Evolutionary conservation across 148 eudicot species (phyloP).

Genomic region (Rhododendron vialii): DNA sequence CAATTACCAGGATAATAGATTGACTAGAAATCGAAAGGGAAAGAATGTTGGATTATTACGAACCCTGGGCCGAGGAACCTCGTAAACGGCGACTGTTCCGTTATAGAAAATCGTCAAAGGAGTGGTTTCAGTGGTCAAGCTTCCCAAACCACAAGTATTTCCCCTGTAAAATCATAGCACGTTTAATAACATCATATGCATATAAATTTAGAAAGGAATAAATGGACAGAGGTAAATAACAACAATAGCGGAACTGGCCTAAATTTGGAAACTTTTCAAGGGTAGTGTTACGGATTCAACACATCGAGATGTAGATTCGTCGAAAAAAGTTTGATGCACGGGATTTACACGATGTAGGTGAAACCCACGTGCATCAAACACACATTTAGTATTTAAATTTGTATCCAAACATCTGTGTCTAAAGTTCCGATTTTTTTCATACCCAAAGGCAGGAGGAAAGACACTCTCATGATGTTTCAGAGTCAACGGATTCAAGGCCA

Average conservation of each 20-base stretch:
- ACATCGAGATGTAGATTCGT: no score
- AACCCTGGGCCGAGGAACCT: constrained; percentile 44
- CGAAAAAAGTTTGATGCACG: no score
- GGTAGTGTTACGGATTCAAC: no score
- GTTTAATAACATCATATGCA: not conserved
- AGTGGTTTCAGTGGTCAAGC: constrained; percentile 3
- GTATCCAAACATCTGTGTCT: no score
- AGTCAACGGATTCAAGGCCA: not conserved
- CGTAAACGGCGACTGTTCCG: constrained; percentile 49
- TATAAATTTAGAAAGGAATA: not conserved
- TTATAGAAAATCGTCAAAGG: constrained; percentile 70
- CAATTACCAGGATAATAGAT: not conserved
- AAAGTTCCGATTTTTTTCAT: no score
- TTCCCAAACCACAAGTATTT: not conserved
- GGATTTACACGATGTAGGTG: no score
- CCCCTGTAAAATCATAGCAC: constrained; percentile 1
- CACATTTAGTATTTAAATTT: no score
- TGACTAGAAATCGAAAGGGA: not conserved
- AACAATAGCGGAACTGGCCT: no score
- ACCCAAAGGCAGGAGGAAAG: not conserved
- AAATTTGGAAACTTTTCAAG: not conserved
- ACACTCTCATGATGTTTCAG: not conserved
- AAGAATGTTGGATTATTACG: not conserved
- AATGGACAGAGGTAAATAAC: not conserved
- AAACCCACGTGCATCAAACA: no score